Evolutionary conservation across 2,329 filamentous ascomycete genomes (phyloP).

Genomic region (Microsporum audouinii): DNA sequence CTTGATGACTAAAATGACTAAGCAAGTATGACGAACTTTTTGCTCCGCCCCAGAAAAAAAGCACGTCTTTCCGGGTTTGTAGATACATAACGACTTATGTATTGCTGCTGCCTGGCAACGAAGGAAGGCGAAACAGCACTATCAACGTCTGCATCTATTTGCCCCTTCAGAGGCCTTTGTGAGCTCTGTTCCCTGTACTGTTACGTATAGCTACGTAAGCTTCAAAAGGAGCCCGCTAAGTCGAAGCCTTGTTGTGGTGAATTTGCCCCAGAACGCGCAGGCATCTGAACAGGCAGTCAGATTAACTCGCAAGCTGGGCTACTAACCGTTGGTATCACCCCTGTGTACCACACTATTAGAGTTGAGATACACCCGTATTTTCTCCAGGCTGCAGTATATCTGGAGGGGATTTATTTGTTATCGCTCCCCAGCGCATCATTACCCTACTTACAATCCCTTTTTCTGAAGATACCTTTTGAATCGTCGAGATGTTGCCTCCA

Average conservation of each 20-base stretch:
- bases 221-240: neutral
- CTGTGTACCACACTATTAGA: neutral
- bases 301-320: neutral
- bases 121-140: neutral
- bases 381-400: neutral
- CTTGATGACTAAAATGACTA: neutral
- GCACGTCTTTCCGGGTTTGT: neutral
- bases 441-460: no score
- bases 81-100: neutral
- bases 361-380: neutral
- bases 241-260: neutral
- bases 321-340: neutral
- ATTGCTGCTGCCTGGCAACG: conserved; percentile 2
- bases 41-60: neutral
- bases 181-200: neutral
- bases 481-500: conserved; percentile 28
- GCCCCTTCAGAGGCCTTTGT: neutral
- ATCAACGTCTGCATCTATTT: neutral
- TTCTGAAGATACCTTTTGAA: neutral
- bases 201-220: neutral
- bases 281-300: conserved; percentile 1
- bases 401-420: neutral
- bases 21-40: neutral
- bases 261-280: neutral
- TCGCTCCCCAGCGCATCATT: neutral